These are phyloP conservation scores for Leishmania mexicana DNA, from an alignment of 208 protist species.

Conservation along the genomic window DNA sequence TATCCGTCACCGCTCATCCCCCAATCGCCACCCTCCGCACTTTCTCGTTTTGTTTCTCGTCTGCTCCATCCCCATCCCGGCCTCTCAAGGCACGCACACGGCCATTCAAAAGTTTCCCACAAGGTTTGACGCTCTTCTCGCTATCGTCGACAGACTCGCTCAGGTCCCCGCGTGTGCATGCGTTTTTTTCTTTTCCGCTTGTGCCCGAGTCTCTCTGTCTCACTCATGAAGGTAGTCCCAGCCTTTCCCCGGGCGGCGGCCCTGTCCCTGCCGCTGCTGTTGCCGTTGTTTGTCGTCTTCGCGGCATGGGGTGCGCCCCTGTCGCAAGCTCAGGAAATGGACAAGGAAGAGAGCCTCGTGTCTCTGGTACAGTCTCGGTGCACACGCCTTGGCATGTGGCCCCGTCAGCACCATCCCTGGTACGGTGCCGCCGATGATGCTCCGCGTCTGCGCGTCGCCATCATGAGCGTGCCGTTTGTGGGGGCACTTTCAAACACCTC, in stretches of 20 bases:
- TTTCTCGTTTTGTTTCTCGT: not conserved
- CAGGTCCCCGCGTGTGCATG: not conserved
- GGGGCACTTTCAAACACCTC: slow-evolving; percentile 56
- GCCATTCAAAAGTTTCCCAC: not conserved
- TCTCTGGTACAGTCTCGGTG: not conserved
- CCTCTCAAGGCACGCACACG: not conserved
- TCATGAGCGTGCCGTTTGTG: slow-evolving; percentile 50
- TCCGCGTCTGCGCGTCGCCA: slow-evolving; percentile 50
- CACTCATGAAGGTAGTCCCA: not conserved
- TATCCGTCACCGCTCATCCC: not conserved
- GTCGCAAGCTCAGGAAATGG: not conserved
- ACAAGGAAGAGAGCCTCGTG: not conserved
- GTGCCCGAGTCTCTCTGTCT: not conserved
- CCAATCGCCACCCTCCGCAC: not conserved
- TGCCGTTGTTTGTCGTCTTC: slow-evolving; percentile 2
- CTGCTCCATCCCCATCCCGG: not conserved
- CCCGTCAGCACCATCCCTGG: slow-evolving; percentile 25
- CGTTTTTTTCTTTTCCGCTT: not conserved
- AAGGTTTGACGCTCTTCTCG: not conserved
- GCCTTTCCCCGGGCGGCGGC: not conserved
- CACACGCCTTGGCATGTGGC: slow-evolving; percentile 6
- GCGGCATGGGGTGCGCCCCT: not conserved
- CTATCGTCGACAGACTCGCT: not conserved
- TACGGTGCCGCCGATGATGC: slow-evolving; percentile 22
- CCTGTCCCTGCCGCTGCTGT: not conserved